Conservation (phyloP, 306 rosid genomes). For the Pueraria montana region DNA sequence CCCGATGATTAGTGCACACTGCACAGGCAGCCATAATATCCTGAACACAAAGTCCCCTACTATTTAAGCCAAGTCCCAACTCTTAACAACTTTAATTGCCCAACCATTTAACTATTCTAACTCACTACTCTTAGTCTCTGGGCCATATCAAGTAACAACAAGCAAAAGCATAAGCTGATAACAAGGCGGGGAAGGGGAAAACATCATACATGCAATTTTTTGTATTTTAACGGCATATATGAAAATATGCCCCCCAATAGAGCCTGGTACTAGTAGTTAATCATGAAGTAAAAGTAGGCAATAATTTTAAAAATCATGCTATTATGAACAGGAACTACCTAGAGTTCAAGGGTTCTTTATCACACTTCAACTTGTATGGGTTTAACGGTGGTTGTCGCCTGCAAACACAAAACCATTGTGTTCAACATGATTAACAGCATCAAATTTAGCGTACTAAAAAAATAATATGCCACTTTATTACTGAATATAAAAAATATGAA, state of each 20-base stretch:
- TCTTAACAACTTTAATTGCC: constrained; percentile 2
- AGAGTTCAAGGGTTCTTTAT: constrained; percentile 79
- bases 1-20: background rate
- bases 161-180: background rate
- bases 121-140: background rate
- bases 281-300: background rate
- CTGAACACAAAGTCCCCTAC: background rate
- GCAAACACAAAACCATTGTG: constrained; percentile 51
- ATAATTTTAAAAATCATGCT: background rate
- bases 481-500: constrained; percentile 6
- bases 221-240: background rate
- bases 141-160: constrained; percentile 3
- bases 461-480: constrained; percentile 17
- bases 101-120: background rate
- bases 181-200: background rate
- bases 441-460: constrained; percentile 29
- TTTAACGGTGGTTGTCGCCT: constrained; percentile 78
- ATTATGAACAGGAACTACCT: constrained; percentile 65
- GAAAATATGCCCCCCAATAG: background rate
- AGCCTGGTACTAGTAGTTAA: background rate
- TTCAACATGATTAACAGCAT: constrained; percentile 35
- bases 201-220: background rate
- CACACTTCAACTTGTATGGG: constrained; percentile 94
- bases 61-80: constrained; percentile 4
- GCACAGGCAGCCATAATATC: background rate